Percentiles rank a stretch among this genome's conserved stretches.
Conservation (phyloP, 163 green algal species). For the Prototheca stagnorum region DNA sequence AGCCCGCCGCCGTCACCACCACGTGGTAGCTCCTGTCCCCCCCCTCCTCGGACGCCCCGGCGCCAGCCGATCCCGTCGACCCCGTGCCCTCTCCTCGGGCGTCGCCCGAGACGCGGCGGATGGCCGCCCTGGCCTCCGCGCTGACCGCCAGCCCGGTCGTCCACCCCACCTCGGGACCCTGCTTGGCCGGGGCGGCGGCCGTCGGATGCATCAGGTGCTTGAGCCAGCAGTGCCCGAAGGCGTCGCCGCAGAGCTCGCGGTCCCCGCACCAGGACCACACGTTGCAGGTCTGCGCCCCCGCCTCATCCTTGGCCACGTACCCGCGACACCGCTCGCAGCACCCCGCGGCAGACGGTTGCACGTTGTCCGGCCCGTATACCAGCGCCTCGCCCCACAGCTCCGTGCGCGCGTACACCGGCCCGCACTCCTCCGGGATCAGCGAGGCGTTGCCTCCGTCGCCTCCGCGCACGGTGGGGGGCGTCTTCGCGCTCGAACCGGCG, state of each 20-base stretch:
- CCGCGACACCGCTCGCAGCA: slow-evolving; percentile 49
- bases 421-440: not conserved
- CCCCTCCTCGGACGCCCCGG: not conserved
- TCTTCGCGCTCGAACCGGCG: no score
- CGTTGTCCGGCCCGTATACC: slow-evolving; percentile 31
- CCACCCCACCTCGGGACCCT: slow-evolving; percentile 49
- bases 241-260: slow-evolving; percentile 26
- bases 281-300: slow-evolving; percentile 39
- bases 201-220: slow-evolving; percentile 69
- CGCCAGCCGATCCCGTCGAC: not conserved
- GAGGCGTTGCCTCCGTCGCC: not conserved
- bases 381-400: slow-evolving; percentile 48
- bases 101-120: no score
- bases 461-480: no score
- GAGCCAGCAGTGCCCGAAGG: slow-evolving; percentile 72
- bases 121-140: not conserved
- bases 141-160: slow-evolving; percentile 39
- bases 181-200: slow-evolving; percentile 25
- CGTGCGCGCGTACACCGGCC: not conserved
- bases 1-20: slow-evolving; percentile 59
- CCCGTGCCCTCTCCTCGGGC: not conserved
- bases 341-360: slow-evolving; percentile 20
- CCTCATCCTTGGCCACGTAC: slow-evolving; percentile 16
- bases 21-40: slow-evolving; percentile 51
- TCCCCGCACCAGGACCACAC: slow-evolving; percentile 78